phyloP scores from a whole-genome alignment of 805 yeast species.

The Monosporozyma servazzii region DNA sequence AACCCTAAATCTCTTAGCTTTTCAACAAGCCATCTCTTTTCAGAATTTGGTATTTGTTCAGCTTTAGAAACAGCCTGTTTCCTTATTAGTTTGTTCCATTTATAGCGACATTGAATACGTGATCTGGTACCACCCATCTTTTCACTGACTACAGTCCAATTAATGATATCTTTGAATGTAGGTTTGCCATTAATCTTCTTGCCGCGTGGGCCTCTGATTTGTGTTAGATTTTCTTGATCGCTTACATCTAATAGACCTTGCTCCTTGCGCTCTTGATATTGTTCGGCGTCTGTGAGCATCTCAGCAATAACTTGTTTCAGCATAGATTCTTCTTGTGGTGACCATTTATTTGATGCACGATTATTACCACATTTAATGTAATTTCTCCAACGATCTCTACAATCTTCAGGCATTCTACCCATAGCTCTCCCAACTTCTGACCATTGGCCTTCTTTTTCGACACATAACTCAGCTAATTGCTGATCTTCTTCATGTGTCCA shows the following conservation, averaged over 20 bases:
- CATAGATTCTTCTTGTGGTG: constrained; percentile 55
- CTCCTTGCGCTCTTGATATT: constrained; percentile 11
- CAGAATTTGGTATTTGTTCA: constrained; percentile 37
- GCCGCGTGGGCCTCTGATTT: constrained; percentile 12
- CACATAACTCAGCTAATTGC: constrained; percentile 50
- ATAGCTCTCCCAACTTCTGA: constrained; percentile 67
- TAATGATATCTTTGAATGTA: constrained; percentile 40
- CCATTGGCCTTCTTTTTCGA: constrained; percentile 77
- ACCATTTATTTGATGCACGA: constrained; percentile 75
- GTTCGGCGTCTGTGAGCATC: constrained; percentile 33
- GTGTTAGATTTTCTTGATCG: constrained; percentile 12
- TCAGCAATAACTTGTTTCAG: constrained; percentile 47
- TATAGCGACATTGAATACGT: constrained; percentile 89
- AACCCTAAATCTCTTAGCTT: constrained; percentile 38
- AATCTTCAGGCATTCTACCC: constrained; percentile 96
- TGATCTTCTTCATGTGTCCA: constrained; percentile 83
- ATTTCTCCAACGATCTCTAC: constrained; percentile 94
- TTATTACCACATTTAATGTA: constrained; percentile 84
- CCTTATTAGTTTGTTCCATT: constrained; percentile 78
- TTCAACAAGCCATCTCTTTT: constrained; percentile 42
- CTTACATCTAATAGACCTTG: constrained; percentile 11
- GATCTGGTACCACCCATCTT: constrained; percentile 82
- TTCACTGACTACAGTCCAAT: constrained; percentile 90
- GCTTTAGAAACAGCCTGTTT: constrained; percentile 43
- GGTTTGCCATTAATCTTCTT: constrained; percentile 18